A percentile compares a stretch with the other conserved stretches of the same genome.
Conservation (phyloP, 2,329 filamentous ascomycete species). For the Verticillium dahliae region DNA sequence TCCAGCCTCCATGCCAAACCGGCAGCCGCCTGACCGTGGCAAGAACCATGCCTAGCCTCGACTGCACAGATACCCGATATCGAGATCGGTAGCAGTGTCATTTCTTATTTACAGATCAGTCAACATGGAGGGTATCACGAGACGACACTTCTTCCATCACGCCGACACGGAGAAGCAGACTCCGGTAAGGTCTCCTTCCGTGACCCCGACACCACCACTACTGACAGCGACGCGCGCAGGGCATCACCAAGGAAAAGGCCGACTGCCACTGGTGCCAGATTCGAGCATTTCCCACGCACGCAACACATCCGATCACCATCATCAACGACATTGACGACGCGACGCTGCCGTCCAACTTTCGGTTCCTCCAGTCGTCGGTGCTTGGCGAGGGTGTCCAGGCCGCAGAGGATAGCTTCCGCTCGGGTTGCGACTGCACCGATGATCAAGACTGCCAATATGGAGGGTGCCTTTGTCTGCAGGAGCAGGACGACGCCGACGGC, state of each 20-base stretch:
- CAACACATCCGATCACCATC: slow-evolving; percentile 49
- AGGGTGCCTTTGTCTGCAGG: slow-evolving; percentile 63
- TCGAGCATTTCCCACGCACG: slow-evolving; percentile 43
- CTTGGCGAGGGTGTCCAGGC: slow-evolving; percentile 53
- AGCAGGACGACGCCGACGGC: slow-evolving; percentile 46
- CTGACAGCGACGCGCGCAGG: slow-evolving; percentile 17
- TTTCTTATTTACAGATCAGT: neutral
- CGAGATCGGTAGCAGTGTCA: neutral
- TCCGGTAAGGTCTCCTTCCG: slow-evolving; percentile 7
- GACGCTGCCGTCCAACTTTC: slow-evolving; percentile 56
- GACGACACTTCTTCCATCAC: slow-evolving; percentile 44
- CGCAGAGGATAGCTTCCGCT: slow-evolving; percentile 55
- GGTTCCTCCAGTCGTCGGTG: slow-evolving; percentile 59
- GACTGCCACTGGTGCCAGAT: slow-evolving; percentile 59
- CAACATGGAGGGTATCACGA: slow-evolving; percentile 38
- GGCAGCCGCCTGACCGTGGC: neutral
- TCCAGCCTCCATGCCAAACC: neutral
- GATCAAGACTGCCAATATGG: slow-evolving; percentile 61
- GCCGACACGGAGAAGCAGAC: slow-evolving; percentile 15
- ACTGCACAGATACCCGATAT: neutral
- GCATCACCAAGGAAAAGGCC: slow-evolving; percentile 27
- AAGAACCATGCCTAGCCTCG: neutral
- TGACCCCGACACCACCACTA: neutral
- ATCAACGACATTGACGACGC: slow-evolving; percentile 55
- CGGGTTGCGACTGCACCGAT: slow-evolving; percentile 61